Percentiles rank a stretch among this genome's conserved stretches.
phyloP scores from a whole-genome alignment of 202 grass and related monocot genomes.

The Elaeis oleifera region DNA sequence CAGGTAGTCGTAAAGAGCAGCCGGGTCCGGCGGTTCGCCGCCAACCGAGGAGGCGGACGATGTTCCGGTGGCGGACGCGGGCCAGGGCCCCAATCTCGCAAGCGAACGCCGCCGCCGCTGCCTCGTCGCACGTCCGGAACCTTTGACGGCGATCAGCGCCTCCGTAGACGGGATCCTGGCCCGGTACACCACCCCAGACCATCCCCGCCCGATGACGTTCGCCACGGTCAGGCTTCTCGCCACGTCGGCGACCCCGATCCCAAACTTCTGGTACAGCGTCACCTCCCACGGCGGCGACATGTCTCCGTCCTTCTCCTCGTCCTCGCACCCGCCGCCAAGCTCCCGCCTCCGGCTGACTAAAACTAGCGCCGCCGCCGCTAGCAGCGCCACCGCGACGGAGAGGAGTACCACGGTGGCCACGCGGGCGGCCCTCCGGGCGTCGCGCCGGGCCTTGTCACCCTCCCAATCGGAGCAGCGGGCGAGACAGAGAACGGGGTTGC shows the following conservation, averaged over 20 bases:
- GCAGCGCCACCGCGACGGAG: conserved; percentile 35
- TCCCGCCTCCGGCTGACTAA: conserved; percentile 21
- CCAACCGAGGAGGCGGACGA: conserved; percentile 81
- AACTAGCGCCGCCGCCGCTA: conserved; percentile 30
- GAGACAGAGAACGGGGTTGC: conserved; percentile 59
- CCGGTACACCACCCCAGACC: conserved; percentile 80
- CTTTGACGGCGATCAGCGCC: conserved; percentile 58
- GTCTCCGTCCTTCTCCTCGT: conserved; percentile 55
- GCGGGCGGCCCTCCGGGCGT: conserved; percentile 25
- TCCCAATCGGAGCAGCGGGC: conserved; percentile 39
- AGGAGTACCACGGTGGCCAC: conserved; percentile 53
- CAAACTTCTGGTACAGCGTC: conserved; percentile 91
- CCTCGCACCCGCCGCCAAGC: conserved; percentile 7
- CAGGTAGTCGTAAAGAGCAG: conserved; percentile 85
- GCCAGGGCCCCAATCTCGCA: conserved; percentile 77
- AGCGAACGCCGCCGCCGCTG: conserved; percentile 54
- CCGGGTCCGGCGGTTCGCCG: conserved; percentile 55
- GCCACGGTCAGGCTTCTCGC: conserved; percentile 44
- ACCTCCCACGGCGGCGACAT: conserved; percentile 94
- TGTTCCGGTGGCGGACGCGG: conserved; percentile 79
- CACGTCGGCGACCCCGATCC: conserved; percentile 68
- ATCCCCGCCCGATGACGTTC: conserved; percentile 67
- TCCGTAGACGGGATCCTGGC: conserved; percentile 39
- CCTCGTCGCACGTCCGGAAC: conserved; percentile 59
- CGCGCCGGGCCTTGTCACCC: conserved; percentile 4